These are phyloP conservation scores for Trypanosoma caninum DNA, from an alignment of 208 protist genomes.

Conservation along the genomic window DNA sequence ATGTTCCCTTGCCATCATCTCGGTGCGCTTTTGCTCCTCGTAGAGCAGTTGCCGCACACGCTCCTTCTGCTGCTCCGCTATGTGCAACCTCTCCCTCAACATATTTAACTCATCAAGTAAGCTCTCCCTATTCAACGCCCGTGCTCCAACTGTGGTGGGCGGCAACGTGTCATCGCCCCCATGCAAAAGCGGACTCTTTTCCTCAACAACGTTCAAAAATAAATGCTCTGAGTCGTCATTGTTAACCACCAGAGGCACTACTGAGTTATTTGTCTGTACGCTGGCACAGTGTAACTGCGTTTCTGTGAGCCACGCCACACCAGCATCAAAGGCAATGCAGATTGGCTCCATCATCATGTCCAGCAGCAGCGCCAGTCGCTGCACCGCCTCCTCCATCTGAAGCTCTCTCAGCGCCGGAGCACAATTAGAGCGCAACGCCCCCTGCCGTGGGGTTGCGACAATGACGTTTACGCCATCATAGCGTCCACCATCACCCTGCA, in stretches of 20 bases:
- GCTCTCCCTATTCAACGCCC: background rate
- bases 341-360: conserved; percentile 83
- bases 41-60: conserved; percentile 48
- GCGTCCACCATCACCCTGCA: conserved; percentile 20
- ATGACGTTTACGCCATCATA: conserved; percentile 20
- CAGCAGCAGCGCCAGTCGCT: conserved; percentile 51
- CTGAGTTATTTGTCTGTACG: conserved; percentile 16
- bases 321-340: conserved; percentile 83
- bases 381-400: conserved; percentile 37
- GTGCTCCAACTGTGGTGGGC: background rate
- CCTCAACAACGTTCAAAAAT: conserved; percentile 2
- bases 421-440: background rate
- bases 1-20: conserved; percentile 60
- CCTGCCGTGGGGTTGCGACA: conserved; percentile 14
- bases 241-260: background rate
- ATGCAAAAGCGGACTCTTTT: conserved; percentile 5
- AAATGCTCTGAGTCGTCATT: conserved; percentile 1
- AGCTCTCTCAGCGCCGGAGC: conserved; percentile 14
- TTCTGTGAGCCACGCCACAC: conserved; percentile 74
- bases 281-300: conserved; percentile 22
- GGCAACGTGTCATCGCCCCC: conserved; percentile 6
- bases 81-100: conserved; percentile 46
- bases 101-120: conserved; percentile 35
- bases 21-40: conserved; percentile 58
- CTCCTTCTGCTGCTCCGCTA: conserved; percentile 39